Conservation (phyloP, 2,329 filamentous ascomycete species). For the Furcasterigmium sp. region DNA sequence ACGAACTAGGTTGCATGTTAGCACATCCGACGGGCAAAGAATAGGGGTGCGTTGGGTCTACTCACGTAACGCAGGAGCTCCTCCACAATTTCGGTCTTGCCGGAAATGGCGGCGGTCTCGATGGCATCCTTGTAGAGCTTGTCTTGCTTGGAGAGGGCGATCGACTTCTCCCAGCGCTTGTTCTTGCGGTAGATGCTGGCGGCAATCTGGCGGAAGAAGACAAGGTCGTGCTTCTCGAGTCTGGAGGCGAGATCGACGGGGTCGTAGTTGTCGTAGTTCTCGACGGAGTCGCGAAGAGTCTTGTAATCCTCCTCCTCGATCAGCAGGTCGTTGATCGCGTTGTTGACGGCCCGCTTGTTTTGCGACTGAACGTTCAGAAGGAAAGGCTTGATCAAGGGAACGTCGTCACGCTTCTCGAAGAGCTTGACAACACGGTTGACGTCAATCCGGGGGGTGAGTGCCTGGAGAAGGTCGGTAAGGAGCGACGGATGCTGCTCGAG, state of each 20-base stretch:
- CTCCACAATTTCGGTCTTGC: constrained; percentile 88
- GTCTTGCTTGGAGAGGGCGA: constrained; percentile 95
- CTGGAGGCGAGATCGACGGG: constrained; percentile 86
- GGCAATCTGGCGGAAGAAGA: constrained; percentile 99
- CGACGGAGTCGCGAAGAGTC: constrained; percentile 92
- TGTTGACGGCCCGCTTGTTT: constrained; percentile 98
- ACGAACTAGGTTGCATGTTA: constrained; percentile 67
- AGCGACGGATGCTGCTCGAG: constrained; percentile 94
- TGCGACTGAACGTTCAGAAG: constrained; percentile 91
- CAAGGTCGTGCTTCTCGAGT: constrained; percentile 93
- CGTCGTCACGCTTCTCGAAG: constrained; percentile 97
- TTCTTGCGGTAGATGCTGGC: constrained; percentile 99
- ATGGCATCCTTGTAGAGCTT: constrained; percentile 99
- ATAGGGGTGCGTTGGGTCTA: constrained; percentile 26
- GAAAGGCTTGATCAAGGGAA: constrained; percentile 98
- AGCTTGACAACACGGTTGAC: constrained; percentile 99
- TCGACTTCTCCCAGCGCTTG: constrained; percentile 99
- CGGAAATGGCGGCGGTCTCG: constrained; percentile 89
- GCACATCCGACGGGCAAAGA: constrained; percentile 10
- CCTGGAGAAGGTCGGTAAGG: constrained; percentile 91
- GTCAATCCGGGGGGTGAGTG: constrained; percentile 86
- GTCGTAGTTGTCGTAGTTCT: constrained; percentile 99
- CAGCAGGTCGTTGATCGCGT: constrained; percentile 93
- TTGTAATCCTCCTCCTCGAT: constrained; percentile 99
- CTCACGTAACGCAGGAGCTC: constrained; percentile 95